Evolutionary conservation across 495 filamentous ascomycete genomes (phyloP).

Genomic region (Podospora conica): DNA sequence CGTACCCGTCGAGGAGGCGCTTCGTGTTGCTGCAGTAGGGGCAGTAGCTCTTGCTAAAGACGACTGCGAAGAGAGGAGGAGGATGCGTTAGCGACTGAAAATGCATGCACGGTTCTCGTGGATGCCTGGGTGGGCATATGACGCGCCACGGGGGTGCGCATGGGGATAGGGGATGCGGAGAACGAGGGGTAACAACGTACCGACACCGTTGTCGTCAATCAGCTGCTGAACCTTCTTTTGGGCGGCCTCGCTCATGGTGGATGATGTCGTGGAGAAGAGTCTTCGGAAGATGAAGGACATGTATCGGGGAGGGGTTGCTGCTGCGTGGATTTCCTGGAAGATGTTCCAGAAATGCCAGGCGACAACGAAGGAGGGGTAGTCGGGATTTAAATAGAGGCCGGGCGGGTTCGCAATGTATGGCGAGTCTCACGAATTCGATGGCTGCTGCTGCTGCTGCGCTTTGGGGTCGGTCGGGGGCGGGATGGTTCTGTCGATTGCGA

Average conservation of each 20-base stretch:
- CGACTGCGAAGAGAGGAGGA: constrained; percentile 50
- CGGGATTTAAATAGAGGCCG: constrained; percentile 7
- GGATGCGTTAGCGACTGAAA: neutral
- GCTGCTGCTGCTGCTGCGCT: neutral
- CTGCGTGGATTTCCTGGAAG: constrained; percentile 13
- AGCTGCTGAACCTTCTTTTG: constrained; percentile 78
- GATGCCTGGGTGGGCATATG: neutral
- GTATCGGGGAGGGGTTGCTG: constrained; percentile 28
- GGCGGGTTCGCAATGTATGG: neutral
- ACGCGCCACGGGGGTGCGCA: neutral
- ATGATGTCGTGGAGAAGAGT: constrained; percentile 57
- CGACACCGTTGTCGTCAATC: constrained; percentile 88
- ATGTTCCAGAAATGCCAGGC: constrained; percentile 5
- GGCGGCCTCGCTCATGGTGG: constrained; percentile 73
- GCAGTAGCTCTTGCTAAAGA: constrained; percentile 96
- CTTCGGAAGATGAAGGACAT: constrained; percentile 75
- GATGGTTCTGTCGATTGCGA: constrained; percentile 1
- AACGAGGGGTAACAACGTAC: constrained; percentile 47
- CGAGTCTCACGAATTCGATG: neutral
- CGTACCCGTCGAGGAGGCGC: constrained; percentile 56
- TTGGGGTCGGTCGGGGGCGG: neutral
- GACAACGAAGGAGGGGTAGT: constrained; percentile 8
- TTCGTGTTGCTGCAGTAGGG: constrained; percentile 88
- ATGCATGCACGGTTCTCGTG: neutral
- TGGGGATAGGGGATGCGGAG: neutral